Conservation (phyloP, 805 yeast species). For the Ogataea haglerorum region DNA sequence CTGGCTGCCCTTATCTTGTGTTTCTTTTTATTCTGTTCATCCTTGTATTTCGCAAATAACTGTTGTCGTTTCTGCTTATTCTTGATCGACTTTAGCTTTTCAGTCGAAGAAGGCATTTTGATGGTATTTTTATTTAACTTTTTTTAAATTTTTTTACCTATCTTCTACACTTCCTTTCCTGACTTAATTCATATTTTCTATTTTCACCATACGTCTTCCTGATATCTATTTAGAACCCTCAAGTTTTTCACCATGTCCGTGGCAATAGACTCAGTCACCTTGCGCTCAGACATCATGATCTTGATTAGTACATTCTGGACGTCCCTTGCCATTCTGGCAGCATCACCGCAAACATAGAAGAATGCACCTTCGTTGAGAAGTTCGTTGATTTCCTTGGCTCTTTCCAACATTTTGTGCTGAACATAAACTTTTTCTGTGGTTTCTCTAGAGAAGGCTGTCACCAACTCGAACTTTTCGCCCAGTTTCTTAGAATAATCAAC, state of each 20-base stretch:
- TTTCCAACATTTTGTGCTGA: conserved; percentile 67
- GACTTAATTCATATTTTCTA: background rate
- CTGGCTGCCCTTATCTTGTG: conserved; percentile 76
- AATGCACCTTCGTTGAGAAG: conserved; percentile 69
- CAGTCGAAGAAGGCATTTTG: conserved; percentile 27
- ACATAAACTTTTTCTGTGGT: conserved; percentile 68
- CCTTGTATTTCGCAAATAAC: conserved; percentile 67
- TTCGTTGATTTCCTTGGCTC: conserved; percentile 51
- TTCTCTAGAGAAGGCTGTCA: conserved; percentile 87
- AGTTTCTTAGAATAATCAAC: conserved; percentile 58
- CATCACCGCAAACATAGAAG: conserved; percentile 96
- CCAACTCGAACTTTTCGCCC: conserved; percentile 62
- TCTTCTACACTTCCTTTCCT: background rate
- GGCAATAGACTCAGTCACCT: conserved; percentile 64
- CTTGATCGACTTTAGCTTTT: conserved; percentile 47
- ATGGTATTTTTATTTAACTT: conserved; percentile 1
- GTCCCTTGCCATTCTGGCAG: conserved; percentile 91
- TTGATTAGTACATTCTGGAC: conserved; percentile 68
- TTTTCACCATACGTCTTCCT: conserved; percentile 95
- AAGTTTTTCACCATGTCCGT: conserved; percentile 71
- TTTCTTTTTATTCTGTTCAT: conserved; percentile 69
- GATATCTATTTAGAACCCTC: conserved; percentile 83
- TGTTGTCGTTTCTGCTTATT: conserved; percentile 81
- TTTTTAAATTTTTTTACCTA: conserved; percentile 4
- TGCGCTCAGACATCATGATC: conserved; percentile 61